Percentiles rank a stretch among this genome's conserved stretches.
Conservation (phyloP, 2,329 filamentous ascomycete genomes). For the Stemphylium beticola region DNA sequence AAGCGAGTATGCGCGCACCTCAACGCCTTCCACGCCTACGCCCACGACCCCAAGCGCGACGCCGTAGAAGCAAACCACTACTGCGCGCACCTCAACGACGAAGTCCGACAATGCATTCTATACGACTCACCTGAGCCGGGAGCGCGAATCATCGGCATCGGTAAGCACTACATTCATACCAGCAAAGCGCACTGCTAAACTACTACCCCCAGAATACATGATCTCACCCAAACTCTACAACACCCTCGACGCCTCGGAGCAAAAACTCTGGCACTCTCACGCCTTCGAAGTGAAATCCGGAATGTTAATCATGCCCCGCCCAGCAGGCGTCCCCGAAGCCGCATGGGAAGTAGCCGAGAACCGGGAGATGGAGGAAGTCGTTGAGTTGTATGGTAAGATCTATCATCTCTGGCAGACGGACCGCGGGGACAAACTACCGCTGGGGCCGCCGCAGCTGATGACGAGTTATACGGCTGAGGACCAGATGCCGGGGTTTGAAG, state of each 20-base stretch:
- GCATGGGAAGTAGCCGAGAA: conserved; percentile 80
- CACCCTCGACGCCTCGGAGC: conserved; percentile 69
- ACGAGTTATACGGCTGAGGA: conserved; percentile 62
- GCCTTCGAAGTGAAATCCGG: conserved; percentile 78
- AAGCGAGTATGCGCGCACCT: conserved; percentile 81
- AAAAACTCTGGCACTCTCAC: conserved; percentile 79
- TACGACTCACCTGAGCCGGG: conserved; percentile 73
- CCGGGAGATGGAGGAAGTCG: conserved; percentile 78
- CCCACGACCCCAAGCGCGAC: conserved; percentile 68
- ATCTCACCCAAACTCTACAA: conserved; percentile 73
- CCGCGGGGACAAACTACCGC: conserved; percentile 67
- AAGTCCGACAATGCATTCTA: conserved; percentile 83
- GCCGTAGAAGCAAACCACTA: conserved; percentile 84
- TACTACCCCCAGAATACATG: conserved; percentile 72
- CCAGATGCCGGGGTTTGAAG: conserved; percentile 56
- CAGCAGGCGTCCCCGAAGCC: conserved; percentile 59
- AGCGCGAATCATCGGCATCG: conserved; percentile 77
- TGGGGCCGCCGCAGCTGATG: conserved; percentile 69
- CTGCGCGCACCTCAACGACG: conserved; percentile 77
- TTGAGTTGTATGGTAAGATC: conserved; percentile 79
- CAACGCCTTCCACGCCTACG: conserved; percentile 86
- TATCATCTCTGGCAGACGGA: conserved; percentile 90
- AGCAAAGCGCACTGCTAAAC: not conserved
- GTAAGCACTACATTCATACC: conserved; percentile 14
- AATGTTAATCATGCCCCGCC: conserved; percentile 79